Base-by-base conservation (phyloP, 371 early-diverging fungal species). In the Fennellomyces sp. region DNA sequence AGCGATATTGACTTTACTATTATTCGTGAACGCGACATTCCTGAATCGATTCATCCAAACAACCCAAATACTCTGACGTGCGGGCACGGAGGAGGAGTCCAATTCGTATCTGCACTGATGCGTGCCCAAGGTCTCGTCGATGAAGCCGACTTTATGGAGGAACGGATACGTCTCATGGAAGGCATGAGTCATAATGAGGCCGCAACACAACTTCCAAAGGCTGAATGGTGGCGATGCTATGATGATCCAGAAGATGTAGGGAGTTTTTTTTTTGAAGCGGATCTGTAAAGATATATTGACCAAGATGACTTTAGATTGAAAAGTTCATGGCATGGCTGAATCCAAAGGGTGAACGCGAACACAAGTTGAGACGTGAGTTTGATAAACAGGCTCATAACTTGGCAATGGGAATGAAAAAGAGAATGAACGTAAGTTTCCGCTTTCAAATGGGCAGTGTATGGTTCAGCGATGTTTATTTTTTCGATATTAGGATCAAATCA, bases 281-380 rank as follows among this genome's bases (percentile, higher is more conserved):
- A n/a, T n/a, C n/a, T n/a, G n/a, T n/a, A n/a, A n/a, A n/a, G n/a
- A n/a, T n/a, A n/a, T n/a, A n/a, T n/a, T n/a, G n/a, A n/a, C n/a
- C n/a, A n/a, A n/a, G n/a, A n/a, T n/a, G n/a, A n/a, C n/a, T 15
- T 55, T 52, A 88, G 86, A 41, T 93, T 17, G 89, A 91, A 12
- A 55, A 63, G 7, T 68, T 95, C 31, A 45, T 88, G 60, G 64
- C 68, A 11, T 94, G 94, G 94, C 73, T 94, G 35, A 92, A 92
- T 66, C 72, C 82, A 12, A 84, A 89, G 27, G 95, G 95, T 39
- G 62, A 78, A 10, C 84, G 93, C 5, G 95, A 95, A 65, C 70
- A 72, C 38, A 74, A 74, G 17, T 65, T 91, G 39, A 67, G 74
- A 31, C 63, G 73, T 0, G 83, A 88, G 64, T 58, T 91, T 11